These are phyloP conservation scores for Stenogyne calaminthoides DNA, from an alignment of 305 asterid genomes.

Conservation along the genomic window DNA sequence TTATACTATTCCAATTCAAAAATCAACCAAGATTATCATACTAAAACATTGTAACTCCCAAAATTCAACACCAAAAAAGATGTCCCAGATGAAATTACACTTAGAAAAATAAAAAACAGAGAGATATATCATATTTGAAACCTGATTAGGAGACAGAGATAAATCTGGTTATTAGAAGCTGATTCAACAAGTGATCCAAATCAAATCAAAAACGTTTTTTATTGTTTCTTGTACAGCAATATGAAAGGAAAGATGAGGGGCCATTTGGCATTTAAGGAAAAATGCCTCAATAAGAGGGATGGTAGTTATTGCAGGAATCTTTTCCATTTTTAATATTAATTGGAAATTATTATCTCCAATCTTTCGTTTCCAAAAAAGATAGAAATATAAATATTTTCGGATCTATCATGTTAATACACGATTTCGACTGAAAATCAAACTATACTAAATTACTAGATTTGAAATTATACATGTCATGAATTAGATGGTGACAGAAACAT, in stretches of 20 bases:
- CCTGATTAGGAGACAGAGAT: conserved; percentile 4
- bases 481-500: too few relatives aligned
- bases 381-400: too few relatives aligned
- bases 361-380: too few relatives aligned
- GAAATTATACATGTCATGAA: too few relatives aligned
- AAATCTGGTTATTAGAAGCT: background rate
- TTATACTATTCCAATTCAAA: background rate
- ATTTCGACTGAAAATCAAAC: too few relatives aligned
- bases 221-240: background rate
- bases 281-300: conserved; percentile 18
- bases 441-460: too few relatives aligned
- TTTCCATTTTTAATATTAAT: background rate
- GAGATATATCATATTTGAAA: background rate
- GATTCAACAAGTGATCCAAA: background rate
- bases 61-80: background rate
- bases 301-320: conserved; percentile 21
- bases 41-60: background rate
- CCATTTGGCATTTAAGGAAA: conserved; percentile 1
- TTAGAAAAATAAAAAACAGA: background rate
- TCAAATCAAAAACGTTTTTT: background rate
- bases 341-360: too few relatives aligned
- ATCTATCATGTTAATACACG: too few relatives aligned
- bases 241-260: background rate
- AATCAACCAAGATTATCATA: background rate
- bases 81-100: background rate